Evolutionary conservation across 177 flowering plant species (phyloP).

Genomic region (Vitis hybrid): DNA sequence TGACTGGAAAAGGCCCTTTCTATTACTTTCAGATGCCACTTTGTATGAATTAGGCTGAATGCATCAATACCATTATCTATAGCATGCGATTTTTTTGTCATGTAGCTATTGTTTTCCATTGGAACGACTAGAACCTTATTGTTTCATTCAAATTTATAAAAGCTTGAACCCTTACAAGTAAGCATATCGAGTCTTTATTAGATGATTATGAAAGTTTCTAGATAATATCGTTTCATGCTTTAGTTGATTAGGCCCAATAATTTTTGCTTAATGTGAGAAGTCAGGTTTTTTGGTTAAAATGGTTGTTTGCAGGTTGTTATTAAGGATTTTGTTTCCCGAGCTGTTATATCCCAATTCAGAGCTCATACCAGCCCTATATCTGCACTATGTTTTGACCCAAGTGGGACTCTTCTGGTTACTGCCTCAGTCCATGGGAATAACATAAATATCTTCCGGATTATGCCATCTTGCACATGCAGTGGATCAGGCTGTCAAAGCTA

Average conservation of each 20-base stretch:
- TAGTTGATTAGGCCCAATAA: background rate
- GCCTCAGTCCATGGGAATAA: constrained; percentile 91
- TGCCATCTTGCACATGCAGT: constrained; percentile 52
- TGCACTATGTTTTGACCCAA: constrained; percentile 91
- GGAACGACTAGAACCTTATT: background rate
- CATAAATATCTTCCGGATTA: constrained; percentile 83
- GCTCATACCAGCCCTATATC: constrained; percentile 96
- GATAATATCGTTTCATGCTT: constrained; percentile 2
- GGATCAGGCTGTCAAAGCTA: constrained; percentile 44
- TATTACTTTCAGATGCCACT: too few species aligned
- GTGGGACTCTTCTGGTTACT: constrained; percentile 93
- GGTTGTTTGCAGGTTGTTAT: constrained; percentile 66
- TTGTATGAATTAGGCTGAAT: too few species aligned
- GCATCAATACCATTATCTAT: too few species aligned
- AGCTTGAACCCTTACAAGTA: background rate
- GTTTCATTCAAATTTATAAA: constrained; percentile 1
- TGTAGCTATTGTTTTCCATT: background rate
- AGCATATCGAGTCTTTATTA: background rate
- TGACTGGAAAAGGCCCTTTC: too few species aligned
- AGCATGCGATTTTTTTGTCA: background rate
- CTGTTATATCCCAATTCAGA: constrained; percentile 75
- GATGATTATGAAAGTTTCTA: background rate
- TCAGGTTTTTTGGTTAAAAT: background rate
- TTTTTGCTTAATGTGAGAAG: background rate
- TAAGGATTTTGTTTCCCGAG: constrained; percentile 71